Evolutionary conservation across 179 eudicot species (phyloP), one percentile per base, ranked within the genome.

Genomic region (Spinacia oleracea): DNA sequence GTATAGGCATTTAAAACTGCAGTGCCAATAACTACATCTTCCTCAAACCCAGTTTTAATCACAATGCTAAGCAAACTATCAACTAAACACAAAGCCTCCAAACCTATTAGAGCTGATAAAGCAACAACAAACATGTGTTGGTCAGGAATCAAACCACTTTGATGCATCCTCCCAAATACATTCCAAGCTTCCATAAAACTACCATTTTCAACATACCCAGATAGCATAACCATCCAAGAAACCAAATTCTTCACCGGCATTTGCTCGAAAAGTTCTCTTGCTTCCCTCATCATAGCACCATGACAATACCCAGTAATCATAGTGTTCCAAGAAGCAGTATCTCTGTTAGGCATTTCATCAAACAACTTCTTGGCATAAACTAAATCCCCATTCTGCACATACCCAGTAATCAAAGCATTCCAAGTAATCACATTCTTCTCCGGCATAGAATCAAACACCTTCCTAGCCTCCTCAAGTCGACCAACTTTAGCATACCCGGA

Each of bases 381-480:
- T 68, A 87, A 75, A 14, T 80, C 81, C 20, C 84, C 81, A 81
- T 81, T 76, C 66, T 79, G 82, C 51, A 75, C 84, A 77, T 73
- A 83, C 40, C 79, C 89, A 83, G 82, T 86, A 34, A 88, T 62
- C 89, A 88, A 84, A 69, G 90, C 90, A 79, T 88, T 88, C 88
- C 88, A 88, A n/a, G 90, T 82, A 59, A 86, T 73, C 35, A 81
- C 71, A 77, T 86, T 88, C 51, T 79, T 81, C 75, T 86, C 87
- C 1, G 86, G 87, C 89, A 88, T 88, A 1, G 79, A 76, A 18
- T 88, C 87, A 70, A 88, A 88, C 77, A 86, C 58, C n/a, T 59
- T 58, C 74, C 85, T 64, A 64, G 89, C 89, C 60, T 86, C 90
- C 74, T 79, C 78, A 58, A 88, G 74, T 23, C 68, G 75, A 3